Evolutionary conservation across 306 rosid species (phyloP), one percentile per base, ranked within the genome.

Genomic region (Fagus crenata): DNA sequence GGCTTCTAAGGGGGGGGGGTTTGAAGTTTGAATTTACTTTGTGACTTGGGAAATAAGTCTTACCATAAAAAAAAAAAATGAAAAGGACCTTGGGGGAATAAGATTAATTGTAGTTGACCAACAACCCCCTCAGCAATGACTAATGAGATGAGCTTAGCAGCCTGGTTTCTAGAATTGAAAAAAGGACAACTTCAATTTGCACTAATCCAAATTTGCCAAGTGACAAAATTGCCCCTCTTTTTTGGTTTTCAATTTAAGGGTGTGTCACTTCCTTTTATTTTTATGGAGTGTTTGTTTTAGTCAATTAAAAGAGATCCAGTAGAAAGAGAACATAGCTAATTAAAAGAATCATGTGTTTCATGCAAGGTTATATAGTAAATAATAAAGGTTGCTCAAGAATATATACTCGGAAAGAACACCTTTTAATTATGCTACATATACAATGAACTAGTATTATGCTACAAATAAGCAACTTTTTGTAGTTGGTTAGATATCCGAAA

Each of bases 161-260:
- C 67, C 68, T 31, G 18, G 56, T 41, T 81, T 73, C 84, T 76
- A 76, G 84, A 81, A 81, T 22, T 13, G 0, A 1, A 74, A 59
- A 15, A 55, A 58, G 7, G 5, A 4, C 42, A n/a, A 22, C 9
- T 54, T 8, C 11, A 40, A 60, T 22, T 49, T n/a, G 36, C 61
- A 22, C 17, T 12, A 33, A 33, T 35, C 61, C 17, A 53, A 53
- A 53, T 53, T 9, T 3, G 56, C 15, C 56, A 53, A 53, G 4
- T 53, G 18, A 53, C 7, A 15, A 15, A 13, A 15, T 53, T 53
- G 18, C 15, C 56, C 18, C 18, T 53, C 4, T 1, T 53, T 13
- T 53, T 15, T 15, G 3, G 56, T 53, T 53, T 22, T 22, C 28
- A 22, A 22, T 22, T 22, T 22, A 22, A 22, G 28, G 28, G 28